Evolutionary conservation across 176 grass and related monocot genomes (phyloP).

Genomic region (Hordeum marinum): DNA sequence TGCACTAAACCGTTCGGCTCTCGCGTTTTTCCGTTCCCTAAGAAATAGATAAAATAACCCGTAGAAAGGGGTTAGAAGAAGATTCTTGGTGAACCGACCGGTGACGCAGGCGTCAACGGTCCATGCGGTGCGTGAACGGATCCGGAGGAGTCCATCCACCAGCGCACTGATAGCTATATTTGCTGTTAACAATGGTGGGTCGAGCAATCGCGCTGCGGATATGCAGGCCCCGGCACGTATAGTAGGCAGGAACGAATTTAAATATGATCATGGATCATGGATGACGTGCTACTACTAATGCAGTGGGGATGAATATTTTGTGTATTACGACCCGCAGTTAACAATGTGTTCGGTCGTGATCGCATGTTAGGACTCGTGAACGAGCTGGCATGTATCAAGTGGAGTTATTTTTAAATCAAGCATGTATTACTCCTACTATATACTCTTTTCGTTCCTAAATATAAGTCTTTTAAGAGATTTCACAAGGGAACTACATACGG

Average conservation of each 20-base stretch:
- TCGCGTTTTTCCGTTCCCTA: background rate
- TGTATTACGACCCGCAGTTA: background rate
- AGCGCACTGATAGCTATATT: background rate
- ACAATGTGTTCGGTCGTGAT: background rate
- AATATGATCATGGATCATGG: background rate
- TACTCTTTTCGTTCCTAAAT: no score
- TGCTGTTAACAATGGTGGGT: background rate
- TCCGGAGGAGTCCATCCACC: background rate
- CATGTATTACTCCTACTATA: no score
- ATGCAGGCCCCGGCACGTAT: no score
- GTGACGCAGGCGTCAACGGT: background rate
- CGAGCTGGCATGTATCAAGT: background rate
- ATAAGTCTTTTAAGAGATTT: no score
- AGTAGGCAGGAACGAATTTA: background rate
- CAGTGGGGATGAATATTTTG: background rate
- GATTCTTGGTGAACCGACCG: background rate
- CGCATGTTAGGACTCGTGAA: background rate
- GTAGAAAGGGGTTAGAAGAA: background rate
- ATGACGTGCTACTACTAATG: background rate
- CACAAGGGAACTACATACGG: no score
- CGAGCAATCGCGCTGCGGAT: background rate
- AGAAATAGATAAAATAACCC: background rate
- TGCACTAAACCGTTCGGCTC: background rate
- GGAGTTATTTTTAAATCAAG: no score
- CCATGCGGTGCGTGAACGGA: background rate